These are phyloP conservation scores for Brassica balearica DNA, from an alignment of 441 rosid genomes.

Conservation along the genomic window DNA sequence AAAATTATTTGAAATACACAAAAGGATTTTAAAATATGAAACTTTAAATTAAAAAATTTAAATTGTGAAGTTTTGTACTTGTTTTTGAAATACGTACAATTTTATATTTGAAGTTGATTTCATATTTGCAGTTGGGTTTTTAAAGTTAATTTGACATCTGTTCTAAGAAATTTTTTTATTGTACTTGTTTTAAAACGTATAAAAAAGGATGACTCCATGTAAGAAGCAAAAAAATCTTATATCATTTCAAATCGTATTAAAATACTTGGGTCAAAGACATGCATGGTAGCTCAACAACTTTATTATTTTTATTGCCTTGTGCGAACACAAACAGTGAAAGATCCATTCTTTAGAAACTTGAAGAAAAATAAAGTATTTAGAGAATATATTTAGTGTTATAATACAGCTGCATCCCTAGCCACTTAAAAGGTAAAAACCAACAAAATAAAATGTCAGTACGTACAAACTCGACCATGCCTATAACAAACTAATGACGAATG, in stretches of 20 bases:
- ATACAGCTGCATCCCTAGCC: too few species aligned
- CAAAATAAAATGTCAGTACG: conserved; percentile 33
- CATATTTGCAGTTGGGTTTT: too few species aligned
- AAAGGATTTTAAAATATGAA: neutral
- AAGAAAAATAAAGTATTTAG: neutral
- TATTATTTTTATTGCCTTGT: conserved; percentile 18
- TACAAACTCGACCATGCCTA: conserved; percentile 14
- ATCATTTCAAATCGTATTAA: too few species aligned
- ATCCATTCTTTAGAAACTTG: conserved; percentile 16
- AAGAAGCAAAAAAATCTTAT: conserved; percentile 22
- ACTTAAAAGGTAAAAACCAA: conserved; percentile 15
- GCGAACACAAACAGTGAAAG: conserved; percentile 22
- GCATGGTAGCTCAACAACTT: conserved; percentile 41
- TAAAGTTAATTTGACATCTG: neutral
- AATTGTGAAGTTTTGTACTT: neutral
- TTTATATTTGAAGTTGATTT: neutral
- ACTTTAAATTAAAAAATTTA: too few species aligned
- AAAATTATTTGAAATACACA: neutral
- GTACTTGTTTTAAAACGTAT: neutral
- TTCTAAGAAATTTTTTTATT: neutral
- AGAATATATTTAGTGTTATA: conserved; percentile 1
- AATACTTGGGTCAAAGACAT: conserved; percentile 3
- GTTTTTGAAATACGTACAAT: neutral
- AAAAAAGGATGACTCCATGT: conserved; percentile 1
- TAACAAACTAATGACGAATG: conserved; percentile 14